Conservation (phyloP, 225 moss, liverwort and hornwort species). For the Physcomitrellopsis africana region DNA sequence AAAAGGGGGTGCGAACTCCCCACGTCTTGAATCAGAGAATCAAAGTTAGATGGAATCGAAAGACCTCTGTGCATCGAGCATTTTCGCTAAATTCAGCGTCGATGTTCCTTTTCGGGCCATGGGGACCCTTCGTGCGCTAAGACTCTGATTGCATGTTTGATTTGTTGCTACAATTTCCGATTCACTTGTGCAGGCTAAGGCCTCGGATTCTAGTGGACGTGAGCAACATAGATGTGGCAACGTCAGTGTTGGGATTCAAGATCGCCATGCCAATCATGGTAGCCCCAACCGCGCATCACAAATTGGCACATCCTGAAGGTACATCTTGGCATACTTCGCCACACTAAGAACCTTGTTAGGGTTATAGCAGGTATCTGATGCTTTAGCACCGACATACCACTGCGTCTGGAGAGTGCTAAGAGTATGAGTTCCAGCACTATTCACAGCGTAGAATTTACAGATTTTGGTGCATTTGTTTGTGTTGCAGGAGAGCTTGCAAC, state of each 20-base stretch:
- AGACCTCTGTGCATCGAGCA: too few species aligned
- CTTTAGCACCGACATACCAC: too few species aligned
- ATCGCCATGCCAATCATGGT: slow-evolving; percentile 95
- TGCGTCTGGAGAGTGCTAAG: too few species aligned
- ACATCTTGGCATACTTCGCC: background rate
- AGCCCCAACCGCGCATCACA: slow-evolving; percentile 89
- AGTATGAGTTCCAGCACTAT: background rate
- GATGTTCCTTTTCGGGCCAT: background rate
- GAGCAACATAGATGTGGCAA: slow-evolving; percentile 66
- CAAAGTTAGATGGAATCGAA: too few species aligned
- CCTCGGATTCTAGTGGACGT: slow-evolving; percentile 85
- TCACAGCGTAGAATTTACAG: background rate
- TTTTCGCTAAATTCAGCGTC: background rate
- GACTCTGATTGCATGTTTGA: too few species aligned
- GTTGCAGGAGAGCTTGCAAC: slow-evolving; percentile 84
- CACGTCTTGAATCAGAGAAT: too few species aligned
- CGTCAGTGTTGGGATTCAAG: slow-evolving; percentile 66
- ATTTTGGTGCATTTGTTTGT: background rate
- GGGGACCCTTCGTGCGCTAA: background rate
- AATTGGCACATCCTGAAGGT: slow-evolving; percentile 95
- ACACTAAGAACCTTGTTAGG: too few species aligned
- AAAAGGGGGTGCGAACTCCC: too few species aligned
- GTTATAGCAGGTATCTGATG: too few species aligned
- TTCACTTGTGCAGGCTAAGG: slow-evolving; percentile 56
- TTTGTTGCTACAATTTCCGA: too few species aligned